Evolutionary conservation across 805 yeast species (phyloP).

Genomic region (Saturnispora sanitii): DNA sequence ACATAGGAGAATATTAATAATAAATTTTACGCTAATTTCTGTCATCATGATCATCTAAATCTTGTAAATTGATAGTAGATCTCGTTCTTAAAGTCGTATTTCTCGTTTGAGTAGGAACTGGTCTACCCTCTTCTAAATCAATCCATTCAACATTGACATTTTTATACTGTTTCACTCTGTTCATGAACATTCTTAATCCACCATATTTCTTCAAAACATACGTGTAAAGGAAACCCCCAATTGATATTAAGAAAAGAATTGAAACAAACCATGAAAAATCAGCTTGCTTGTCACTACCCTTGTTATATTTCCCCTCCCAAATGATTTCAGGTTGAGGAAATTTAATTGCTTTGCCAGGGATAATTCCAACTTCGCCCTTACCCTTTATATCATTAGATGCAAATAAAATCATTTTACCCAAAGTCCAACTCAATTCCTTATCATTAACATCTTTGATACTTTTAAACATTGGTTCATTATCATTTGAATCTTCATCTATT

Average conservation of each 20-base stretch:
- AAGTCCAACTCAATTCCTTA: constrained; percentile 87
- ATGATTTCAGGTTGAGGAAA: constrained; percentile 13
- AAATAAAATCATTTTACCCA: constrained; percentile 76
- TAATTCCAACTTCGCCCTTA: constrained; percentile 11
- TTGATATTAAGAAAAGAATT: constrained; percentile 3
- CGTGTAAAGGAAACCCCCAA: constrained; percentile 1
- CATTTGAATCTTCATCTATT: constrained; percentile 29
- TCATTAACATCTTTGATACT: constrained; percentile 76
- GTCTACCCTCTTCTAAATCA: constrained; percentile 12
- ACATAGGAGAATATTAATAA: neutral
- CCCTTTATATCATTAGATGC: constrained; percentile 60
- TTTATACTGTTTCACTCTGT: constrained; percentile 5
- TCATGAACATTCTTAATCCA: constrained; percentile 9
- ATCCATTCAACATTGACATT: constrained; percentile 5
- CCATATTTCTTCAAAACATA: constrained; percentile 9
- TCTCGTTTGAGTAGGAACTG: constrained; percentile 8
- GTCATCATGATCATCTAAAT: no score
- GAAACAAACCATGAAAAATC: constrained; percentile 6
- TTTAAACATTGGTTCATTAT: constrained; percentile 41
- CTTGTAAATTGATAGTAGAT: constrained; percentile 23
- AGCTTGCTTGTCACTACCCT: no score
- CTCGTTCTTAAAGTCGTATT: constrained; percentile 21
- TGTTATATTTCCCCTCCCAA: no score
- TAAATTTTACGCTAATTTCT: neutral
- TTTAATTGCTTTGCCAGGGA: constrained; percentile 17